These are phyloP conservation scores for Komagataella phaffii DNA, from an alignment of 805 yeast species.

Conservation along the genomic window DNA sequence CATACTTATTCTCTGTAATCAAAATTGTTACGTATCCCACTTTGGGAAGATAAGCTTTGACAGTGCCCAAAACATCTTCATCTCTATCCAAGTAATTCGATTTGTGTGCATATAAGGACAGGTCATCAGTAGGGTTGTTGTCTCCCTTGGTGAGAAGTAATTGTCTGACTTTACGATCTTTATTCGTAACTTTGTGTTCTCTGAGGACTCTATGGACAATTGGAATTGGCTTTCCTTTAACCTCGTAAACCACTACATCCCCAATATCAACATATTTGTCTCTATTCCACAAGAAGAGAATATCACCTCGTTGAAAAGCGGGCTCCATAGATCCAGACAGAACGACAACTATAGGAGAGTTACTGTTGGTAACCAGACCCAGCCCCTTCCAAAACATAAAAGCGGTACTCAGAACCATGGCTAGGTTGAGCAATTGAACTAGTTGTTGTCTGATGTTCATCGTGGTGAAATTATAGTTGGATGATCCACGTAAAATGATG, in stretches of 20 bases:
- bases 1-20: slow-evolving; percentile 77
- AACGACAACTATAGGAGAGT: slow-evolving; percentile 93
- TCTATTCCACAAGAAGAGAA: slow-evolving; percentile 84
- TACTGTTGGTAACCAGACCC: slow-evolving; percentile 63
- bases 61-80: slow-evolving; percentile 77
- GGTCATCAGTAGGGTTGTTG: slow-evolving; percentile 85
- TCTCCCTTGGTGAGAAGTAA: slow-evolving; percentile 88
- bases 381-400: slow-evolving; percentile 86
- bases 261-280: slow-evolving; percentile 59
- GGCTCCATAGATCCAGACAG: slow-evolving; percentile 99
- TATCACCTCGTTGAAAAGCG: slow-evolving; percentile 96
- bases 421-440: slow-evolving; percentile 55
- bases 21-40: slow-evolving; percentile 87
- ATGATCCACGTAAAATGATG: neutral
- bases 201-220: slow-evolving; percentile 91
- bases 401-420: slow-evolving; percentile 77
- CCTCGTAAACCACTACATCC: slow-evolving; percentile 87
- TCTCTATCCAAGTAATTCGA: slow-evolving; percentile 68
- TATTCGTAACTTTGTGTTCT: slow-evolving; percentile 42
- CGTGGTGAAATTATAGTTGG: slow-evolving; percentile 1
- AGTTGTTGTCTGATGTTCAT: slow-evolving; percentile 53
- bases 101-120: slow-evolving; percentile 66
- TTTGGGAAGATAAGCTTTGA: slow-evolving; percentile 82
- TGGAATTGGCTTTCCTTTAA: slow-evolving; percentile 72
- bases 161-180: slow-evolving; percentile 28